A percentile compares a stretch with the other conserved stretches of the same genome.
Conservation (phyloP, 2,329 filamentous ascomycete species). For the Neonectria neomacrospora region DNA sequence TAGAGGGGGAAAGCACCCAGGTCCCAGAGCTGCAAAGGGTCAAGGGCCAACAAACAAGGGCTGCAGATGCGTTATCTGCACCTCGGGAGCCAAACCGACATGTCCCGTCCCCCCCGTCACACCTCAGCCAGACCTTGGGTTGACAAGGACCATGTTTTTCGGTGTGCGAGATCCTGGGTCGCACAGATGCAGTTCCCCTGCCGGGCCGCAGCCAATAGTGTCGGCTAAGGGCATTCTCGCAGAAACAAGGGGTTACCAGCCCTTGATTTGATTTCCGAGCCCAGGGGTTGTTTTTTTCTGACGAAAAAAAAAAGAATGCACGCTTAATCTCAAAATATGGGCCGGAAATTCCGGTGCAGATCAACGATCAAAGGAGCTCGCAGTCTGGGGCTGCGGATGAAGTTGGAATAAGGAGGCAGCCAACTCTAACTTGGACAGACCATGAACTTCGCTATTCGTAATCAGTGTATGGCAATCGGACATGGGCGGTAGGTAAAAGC, state of each 20-base stretch:
- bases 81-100: constrained; percentile 37
- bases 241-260: constrained; percentile 25
- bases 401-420: constrained; percentile 20
- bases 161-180: constrained; percentile 26
- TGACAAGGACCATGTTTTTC: constrained; percentile 19
- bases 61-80: constrained; percentile 34
- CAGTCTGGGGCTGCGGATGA: neutral
- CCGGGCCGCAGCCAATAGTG: constrained; percentile 30
- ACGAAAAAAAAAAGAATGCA: constrained; percentile 15
- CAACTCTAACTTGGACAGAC: constrained; percentile 8
- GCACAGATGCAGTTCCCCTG: constrained; percentile 21
- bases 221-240: constrained; percentile 16
- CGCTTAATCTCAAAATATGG: constrained; percentile 25
- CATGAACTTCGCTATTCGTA: neutral
- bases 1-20: neutral
- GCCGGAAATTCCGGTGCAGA: constrained; percentile 13
- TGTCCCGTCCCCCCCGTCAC: constrained; percentile 39
- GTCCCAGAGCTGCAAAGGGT: constrained; percentile 9
- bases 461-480: constrained; percentile 17
- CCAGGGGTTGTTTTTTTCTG: neutral
- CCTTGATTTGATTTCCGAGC: constrained; percentile 19
- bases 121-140: constrained; percentile 23
- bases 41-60: constrained; percentile 23
- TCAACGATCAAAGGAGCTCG: constrained; percentile 1
- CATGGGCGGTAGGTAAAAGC: constrained; percentile 7